These are phyloP conservation scores for Bryum argenteum DNA, from an alignment of 225 moss, liverwort and hornwort genomes.

Conservation along the genomic window DNA sequence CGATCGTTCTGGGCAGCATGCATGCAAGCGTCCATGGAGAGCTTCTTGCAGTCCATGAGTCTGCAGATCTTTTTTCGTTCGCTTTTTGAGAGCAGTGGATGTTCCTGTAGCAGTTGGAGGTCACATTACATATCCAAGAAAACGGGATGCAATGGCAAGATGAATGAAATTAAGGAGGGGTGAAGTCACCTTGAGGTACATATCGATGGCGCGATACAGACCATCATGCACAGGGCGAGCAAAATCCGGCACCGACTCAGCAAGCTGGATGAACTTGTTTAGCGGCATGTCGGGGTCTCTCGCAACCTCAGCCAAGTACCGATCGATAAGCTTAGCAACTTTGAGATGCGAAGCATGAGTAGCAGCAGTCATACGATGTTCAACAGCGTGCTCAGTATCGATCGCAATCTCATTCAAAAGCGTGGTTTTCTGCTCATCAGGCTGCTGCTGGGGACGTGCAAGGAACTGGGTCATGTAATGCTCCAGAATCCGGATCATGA, in stretches of 20 bases:
- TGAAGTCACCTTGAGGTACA: constrained; percentile 70
- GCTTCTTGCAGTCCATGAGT: constrained; percentile 89
- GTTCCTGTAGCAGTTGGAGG: constrained; percentile 68
- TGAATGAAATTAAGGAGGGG: neutral
- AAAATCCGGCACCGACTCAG: constrained; percentile 78
- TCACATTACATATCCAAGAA: neutral
- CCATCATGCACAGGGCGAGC: constrained; percentile 79
- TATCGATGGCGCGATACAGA: constrained; percentile 82
- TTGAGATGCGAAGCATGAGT: constrained; percentile 62
- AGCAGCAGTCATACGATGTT: constrained; percentile 48
- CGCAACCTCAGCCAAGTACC: constrained; percentile 78
- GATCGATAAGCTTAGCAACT: constrained; percentile 87
- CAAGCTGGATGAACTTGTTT: constrained; percentile 65
- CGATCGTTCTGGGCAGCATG: constrained; percentile 96
- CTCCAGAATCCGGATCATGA: constrained; percentile 76
- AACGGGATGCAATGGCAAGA: neutral
- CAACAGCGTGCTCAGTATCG: constrained; percentile 42
- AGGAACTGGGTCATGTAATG: constrained; percentile 68
- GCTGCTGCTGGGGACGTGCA: constrained; percentile 27
- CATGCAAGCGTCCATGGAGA: constrained; percentile 92
- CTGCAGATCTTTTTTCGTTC: constrained; percentile 81
- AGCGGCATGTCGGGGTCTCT: constrained; percentile 72
- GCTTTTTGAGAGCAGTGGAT: constrained; percentile 72
- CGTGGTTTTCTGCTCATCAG: constrained; percentile 36
- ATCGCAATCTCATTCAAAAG: constrained; percentile 44